These are phyloP conservation scores for Corchorus capsularis DNA, from an alignment of 345 rosid species.

Conservation along the genomic window DNA sequence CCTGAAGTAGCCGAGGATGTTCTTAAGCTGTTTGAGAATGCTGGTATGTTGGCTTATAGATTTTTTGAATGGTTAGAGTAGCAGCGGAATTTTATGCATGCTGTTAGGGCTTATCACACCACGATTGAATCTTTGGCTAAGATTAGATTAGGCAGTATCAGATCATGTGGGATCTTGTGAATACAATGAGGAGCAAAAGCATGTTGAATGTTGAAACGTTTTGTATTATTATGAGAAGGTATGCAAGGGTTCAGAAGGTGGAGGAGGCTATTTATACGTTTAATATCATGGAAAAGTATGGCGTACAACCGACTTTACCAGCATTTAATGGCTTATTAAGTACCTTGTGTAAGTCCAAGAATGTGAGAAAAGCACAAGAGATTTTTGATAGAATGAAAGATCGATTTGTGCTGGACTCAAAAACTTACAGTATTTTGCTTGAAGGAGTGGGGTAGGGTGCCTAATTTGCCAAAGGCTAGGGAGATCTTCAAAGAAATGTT, in stretches of 20 bases:
- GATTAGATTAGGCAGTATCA: constrained; percentile 85
- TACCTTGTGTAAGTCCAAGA: constrained; percentile 86
- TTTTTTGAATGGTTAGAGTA: constrained; percentile 94
- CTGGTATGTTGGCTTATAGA: constrained; percentile 80
- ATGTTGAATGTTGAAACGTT: constrained; percentile 76
- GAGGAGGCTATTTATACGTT: constrained; percentile 85
- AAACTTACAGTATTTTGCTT: constrained; percentile 84
- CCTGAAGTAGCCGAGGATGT: constrained; percentile 73
- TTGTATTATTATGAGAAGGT: constrained; percentile 89
- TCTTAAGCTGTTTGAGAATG: constrained; percentile 66
- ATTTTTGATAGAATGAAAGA: constrained; percentile 68
- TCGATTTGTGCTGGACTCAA: constrained; percentile 54
- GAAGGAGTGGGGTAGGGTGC: constrained; percentile 93
- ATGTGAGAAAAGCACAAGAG: constrained; percentile 90
- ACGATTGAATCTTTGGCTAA: constrained; percentile 76
- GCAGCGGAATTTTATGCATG: constrained; percentile 69
- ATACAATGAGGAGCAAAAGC: constrained; percentile 68
- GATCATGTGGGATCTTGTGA: constrained; percentile 87
- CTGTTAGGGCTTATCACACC: constrained; percentile 65
- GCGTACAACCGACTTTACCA: constrained; percentile 54
- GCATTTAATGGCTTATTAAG: constrained; percentile 83
- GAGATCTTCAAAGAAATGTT: constrained; percentile 76
- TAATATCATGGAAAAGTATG: constrained; percentile 85
- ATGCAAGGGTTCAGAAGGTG: constrained; percentile 73
- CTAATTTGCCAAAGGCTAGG: constrained; percentile 83